Conservation (phyloP, 768 basidiomycete genomes). For the Boletus insuetus region DNA sequence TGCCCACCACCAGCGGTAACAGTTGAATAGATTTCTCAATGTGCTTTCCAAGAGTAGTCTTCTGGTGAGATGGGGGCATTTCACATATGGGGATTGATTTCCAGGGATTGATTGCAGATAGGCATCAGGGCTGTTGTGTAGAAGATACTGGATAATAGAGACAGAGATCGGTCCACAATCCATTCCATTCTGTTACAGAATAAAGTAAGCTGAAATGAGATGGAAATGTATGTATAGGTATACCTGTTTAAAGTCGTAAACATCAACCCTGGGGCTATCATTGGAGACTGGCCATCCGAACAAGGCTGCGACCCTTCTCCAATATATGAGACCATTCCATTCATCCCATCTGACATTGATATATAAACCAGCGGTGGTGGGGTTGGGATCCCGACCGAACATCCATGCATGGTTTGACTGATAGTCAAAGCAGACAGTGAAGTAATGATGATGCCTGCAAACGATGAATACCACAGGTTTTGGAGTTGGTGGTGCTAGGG, state of each 20-base stretch:
- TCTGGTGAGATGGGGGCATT: background rate
- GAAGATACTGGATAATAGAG: background rate
- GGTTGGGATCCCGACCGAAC: background rate
- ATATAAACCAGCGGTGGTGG: background rate
- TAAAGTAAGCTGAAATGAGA: no score
- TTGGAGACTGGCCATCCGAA: no score
- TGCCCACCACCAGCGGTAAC: background rate
- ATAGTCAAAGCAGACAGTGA: constrained; percentile 7
- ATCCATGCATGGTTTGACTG: constrained; percentile 2
- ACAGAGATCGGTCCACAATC: constrained; percentile 3
- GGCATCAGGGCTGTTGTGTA: background rate
- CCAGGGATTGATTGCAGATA: background rate
- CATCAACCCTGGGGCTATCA: no score
- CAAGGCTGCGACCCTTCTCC: background rate
- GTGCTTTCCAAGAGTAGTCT: background rate
- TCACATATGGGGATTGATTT: background rate
- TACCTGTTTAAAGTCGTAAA: no score
- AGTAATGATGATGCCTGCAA: constrained; percentile 7
- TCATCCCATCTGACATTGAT: background rate
- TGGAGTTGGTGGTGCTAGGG: background rate
- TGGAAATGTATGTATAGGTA: no score
- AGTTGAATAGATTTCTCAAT: background rate
- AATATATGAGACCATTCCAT: background rate
- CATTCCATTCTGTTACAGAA: background rate
- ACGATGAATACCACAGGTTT: constrained; percentile 6